These are phyloP conservation scores for Fusarium newnesense DNA, from an alignment of 2,329 filamentous ascomycete genomes.

Conservation along the genomic window DNA sequence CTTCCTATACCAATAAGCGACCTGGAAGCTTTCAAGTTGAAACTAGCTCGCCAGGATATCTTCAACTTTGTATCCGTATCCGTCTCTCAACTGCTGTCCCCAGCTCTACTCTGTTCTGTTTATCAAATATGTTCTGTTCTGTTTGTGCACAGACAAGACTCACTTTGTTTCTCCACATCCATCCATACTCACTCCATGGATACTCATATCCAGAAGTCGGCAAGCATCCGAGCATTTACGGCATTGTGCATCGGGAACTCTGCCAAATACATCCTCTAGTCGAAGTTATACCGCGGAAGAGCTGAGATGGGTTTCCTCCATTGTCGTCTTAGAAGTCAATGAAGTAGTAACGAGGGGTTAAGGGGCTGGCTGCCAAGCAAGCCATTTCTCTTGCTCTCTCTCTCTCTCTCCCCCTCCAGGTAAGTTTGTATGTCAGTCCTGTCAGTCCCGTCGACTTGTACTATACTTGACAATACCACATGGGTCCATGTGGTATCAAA, in stretches of 20 bases:
- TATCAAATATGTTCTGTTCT: conserved; percentile 3
- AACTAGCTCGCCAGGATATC: neutral
- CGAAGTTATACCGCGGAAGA: neutral
- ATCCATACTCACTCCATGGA: neutral
- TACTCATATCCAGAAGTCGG: conserved; percentile 16
- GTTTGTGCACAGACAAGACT: conserved; percentile 3
- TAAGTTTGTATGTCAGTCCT: neutral
- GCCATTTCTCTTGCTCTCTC: neutral
- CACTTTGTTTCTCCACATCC: conserved; percentile 18
- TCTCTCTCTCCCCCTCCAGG: neutral
- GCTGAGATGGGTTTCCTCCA: neutral
- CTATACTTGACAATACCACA: neutral
- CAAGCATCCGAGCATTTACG: conserved; percentile 20
- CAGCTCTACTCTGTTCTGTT: neutral
- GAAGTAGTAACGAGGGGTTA: neutral
- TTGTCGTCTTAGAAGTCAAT: neutral
- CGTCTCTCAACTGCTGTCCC: neutral
- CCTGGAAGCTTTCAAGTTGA: neutral
- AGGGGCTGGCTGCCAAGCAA: conserved; percentile 6
- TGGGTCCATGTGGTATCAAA: neutral
- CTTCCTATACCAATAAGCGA: neutral
- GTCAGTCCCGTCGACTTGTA: neutral
- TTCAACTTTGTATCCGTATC: neutral
- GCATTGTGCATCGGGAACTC: conserved; percentile 4
- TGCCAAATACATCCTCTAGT: neutral